Evolutionary conservation across 208 protist genomes (phyloP), one percentile per base, ranked within the genome.

Genomic region (Trypanosoma avium): DNA sequence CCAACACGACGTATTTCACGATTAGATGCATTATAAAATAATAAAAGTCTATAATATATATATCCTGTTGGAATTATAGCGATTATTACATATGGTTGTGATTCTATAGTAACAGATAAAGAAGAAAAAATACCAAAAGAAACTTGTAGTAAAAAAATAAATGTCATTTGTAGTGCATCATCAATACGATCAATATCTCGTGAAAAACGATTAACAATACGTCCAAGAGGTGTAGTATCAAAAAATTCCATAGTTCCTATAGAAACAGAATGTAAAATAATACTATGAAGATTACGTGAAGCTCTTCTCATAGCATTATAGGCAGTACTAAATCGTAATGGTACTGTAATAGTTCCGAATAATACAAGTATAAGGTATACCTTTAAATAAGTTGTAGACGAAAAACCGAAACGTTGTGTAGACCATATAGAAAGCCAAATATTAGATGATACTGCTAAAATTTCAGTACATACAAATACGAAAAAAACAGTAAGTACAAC

Each of bases 1-100:
- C 90, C 77, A 8, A 97, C 73, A 32, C 97, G 82, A 52, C 90
- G 82, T 26, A 98, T 50, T 64, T 97, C 94, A 7, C 94, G 70
- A 19, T 77, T 79, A 24, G 79, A 70, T 2, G 68, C 33, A 30
- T 79, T 75, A 60, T 90, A 97, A 56, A 84, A 82, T 4, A 72
- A 5, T 24, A 90, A 82, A 33, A 97, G 43, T 36, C 53, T 57
- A 46, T 75, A 73, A 73, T 92, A 97, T n/a, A 95, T 24, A 29
- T 77, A 73, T 21, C 32, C 70, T n/a, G 86, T 58, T 12, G 88
- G 88, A 26, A 91, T 22, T 22, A 96, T 27, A 17, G 66, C 68
- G 22, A 87, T 24, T 21, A 84, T 12, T 4, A 78, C 62, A 8
- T 82, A 49, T 6, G 77, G 81, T 53, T 82, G 74, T 6, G 35